Evolutionary conservation across 2,329 filamentous ascomycete genomes (phyloP), one percentile per base, ranked within the genome.

Genomic region (Fusarium concolor): DNA sequence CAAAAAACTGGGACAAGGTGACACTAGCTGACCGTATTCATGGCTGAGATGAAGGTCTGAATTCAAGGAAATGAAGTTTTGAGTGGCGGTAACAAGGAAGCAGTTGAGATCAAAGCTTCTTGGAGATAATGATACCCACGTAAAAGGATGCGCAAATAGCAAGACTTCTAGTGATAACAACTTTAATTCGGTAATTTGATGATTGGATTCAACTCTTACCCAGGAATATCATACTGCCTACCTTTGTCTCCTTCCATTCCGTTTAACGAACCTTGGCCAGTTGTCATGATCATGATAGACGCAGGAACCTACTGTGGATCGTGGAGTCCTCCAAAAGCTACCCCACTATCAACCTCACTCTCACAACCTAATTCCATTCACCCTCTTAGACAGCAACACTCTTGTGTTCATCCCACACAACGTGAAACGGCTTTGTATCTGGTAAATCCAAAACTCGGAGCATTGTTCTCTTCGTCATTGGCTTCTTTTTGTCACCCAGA

Each of bases 1-100:
- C 87, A 4, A 66, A 71, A 10, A 77, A 81, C 47, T 88, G 85
- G 85, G 82, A 87, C 50, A 79, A 76, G 58, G 77, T 76, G 41
- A 77, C 72, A 10, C 45, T 79, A 44, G 68, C 70, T 15, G 76
- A 77, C 49, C 69, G 74, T 29, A 68, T 76, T 18, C 73, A 72
- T 41, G 72, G 74, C n/a, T 76, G 47, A 62, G 46, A 15, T 17
- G 37, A 31, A 39, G 15, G 17, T 14, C 22, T 6, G n/a, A 18
- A 17, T 12, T 29, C 10, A 26, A 9, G 26, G 15, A 28, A 9
- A 11, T 31, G 51, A 31, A 14, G 29, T 26, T 47, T 39, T 45
- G 33, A n/a, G 42, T 41, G 39, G 29, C 29, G 39, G 31, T 39
- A 39, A 24, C 22, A 43, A 29, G 35, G 42, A 41, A 38, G 53